Conservation (phyloP, 208 protist genomes). For the Naegleria lovaniensis region DNA sequence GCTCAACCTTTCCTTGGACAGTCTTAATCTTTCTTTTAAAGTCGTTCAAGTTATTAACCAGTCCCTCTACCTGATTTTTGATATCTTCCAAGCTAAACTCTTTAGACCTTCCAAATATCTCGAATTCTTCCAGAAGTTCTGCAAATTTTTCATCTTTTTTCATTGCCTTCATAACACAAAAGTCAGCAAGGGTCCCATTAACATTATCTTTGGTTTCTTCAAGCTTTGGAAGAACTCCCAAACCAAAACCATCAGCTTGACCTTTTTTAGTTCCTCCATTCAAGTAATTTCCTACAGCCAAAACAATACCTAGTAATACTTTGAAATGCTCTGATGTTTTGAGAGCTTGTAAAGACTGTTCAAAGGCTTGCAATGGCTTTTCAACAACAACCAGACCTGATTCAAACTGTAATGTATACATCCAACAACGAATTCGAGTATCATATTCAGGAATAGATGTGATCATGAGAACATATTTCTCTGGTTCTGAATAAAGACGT, state of each 20-base stretch:
- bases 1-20: background rate
- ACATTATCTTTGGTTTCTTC: background rate
- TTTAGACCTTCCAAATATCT: background rate
- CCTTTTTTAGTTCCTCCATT: constrained; percentile 18
- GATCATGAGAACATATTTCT: background rate
- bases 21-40: background rate
- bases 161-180: background rate
- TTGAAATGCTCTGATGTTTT: background rate
- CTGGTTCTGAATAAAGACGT: background rate
- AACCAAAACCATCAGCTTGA: constrained; percentile 15
- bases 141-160: background rate
- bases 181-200: background rate
- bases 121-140: background rate
- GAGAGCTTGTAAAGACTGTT: background rate
- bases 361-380: background rate
- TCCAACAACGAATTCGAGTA: background rate
- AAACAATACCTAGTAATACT: background rate
- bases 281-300: constrained; percentile 10
- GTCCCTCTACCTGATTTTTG: background rate
- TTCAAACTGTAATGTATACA: constrained; percentile 13
- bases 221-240: background rate
- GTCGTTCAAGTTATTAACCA: background rate
- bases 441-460: background rate
- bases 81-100: background rate
- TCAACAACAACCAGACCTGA: background rate